Evolutionary conservation across 2,329 filamentous ascomycete species (phyloP).

Genomic region (Sporothrix brunneoviolacea): DNA sequence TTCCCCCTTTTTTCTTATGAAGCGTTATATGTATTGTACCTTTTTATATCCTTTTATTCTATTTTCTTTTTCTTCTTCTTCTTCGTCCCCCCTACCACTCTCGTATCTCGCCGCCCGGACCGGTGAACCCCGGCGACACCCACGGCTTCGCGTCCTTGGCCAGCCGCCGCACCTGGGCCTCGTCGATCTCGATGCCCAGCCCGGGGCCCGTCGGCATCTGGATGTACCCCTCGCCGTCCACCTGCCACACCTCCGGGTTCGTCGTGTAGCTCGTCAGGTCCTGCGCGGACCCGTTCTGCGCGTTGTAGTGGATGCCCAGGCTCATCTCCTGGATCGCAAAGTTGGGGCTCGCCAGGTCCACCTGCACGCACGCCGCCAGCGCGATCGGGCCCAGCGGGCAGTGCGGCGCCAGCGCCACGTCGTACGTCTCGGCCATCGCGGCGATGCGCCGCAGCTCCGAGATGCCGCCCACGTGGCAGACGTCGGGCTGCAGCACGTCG

Average conservation of each 20-base stretch:
- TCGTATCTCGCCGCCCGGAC: slow-evolving; percentile 49
- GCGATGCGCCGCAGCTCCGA: slow-evolving; percentile 58
- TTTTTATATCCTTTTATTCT: slow-evolving; percentile 19
- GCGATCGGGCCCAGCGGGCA: slow-evolving; percentile 61
- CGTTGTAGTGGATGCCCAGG: slow-evolving; percentile 64
- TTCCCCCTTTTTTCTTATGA: no score
- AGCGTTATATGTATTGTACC: no score
- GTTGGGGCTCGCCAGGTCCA: slow-evolving; percentile 48
- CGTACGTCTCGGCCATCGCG: slow-evolving; percentile 58
- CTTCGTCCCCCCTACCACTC: slow-evolving; percentile 43
- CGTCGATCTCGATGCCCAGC: slow-evolving; percentile 57
- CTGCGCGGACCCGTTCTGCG: slow-evolving; percentile 35
- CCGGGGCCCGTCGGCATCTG: slow-evolving; percentile 46
- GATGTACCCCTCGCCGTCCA: slow-evolving; percentile 49
- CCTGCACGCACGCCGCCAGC: slow-evolving; percentile 57
- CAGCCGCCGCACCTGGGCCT: slow-evolving; percentile 52
- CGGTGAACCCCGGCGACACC: slow-evolving; percentile 50
- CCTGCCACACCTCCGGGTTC: slow-evolving; percentile 49
- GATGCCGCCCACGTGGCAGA: slow-evolving; percentile 58
- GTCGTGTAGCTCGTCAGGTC: slow-evolving; percentile 56
- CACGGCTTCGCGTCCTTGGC: slow-evolving; percentile 44
- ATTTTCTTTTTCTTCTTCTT: neutral
- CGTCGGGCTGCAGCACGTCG: slow-evolving; percentile 61
- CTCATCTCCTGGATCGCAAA: slow-evolving; percentile 65
- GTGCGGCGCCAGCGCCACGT: slow-evolving; percentile 59